These are phyloP conservation scores for Pichia inconspicua DNA, from an alignment of 1,139 yeast genomes.

Conservation along the genomic window DNA sequence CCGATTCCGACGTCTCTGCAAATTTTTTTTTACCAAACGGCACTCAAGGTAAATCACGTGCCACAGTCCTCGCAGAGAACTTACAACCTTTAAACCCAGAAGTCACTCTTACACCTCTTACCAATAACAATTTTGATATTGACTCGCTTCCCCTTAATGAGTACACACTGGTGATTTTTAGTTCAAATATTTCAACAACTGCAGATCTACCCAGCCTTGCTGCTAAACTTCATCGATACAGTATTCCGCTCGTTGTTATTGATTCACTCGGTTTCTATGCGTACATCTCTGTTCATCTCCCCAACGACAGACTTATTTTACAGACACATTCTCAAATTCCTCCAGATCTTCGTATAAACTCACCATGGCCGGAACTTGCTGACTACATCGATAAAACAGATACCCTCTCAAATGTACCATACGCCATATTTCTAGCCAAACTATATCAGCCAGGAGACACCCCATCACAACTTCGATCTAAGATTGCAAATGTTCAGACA, in stretches of 20 bases:
- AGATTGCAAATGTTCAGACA: background rate
- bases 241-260: constrained; percentile 41
- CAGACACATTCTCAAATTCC: constrained; percentile 61
- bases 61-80: constrained; percentile 33
- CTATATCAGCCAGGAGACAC: constrained; percentile 31
- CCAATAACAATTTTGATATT: no score
- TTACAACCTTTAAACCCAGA: constrained; percentile 57
- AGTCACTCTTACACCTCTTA: constrained; percentile 25
- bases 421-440: constrained; percentile 55
- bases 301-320: constrained; percentile 50
- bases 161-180: background rate
- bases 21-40: constrained; percentile 54
- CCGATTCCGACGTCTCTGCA: constrained; percentile 39
- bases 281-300: constrained; percentile 40
- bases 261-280: constrained; percentile 64
- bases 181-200: background rate
- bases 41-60: constrained; percentile 39
- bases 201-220: background rate
- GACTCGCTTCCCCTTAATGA: background rate
- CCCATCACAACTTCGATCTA: background rate
- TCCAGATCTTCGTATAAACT: constrained; percentile 62
- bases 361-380: constrained; percentile 70
- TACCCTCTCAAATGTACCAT: constrained; percentile 66
- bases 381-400: constrained; percentile 32
- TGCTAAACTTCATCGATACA: constrained; percentile 27